Evolutionary conservation across 2,329 filamentous ascomycete species (phyloP), one percentile per base, ranked within the genome.

Genomic region (Dendryphion nanum): DNA sequence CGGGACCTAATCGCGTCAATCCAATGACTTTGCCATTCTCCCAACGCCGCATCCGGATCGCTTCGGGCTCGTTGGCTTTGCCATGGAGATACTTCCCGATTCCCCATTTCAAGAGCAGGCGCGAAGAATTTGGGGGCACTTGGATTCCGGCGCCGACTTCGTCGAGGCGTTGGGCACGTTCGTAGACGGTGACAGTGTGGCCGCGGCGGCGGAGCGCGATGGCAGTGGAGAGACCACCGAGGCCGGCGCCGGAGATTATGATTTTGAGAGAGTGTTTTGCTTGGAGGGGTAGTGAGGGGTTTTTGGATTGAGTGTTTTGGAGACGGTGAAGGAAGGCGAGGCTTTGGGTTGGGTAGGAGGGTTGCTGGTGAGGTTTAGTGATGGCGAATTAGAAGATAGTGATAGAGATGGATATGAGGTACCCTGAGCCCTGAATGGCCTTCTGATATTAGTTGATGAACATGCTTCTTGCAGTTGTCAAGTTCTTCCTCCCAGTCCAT

Each of bases 11-110:
- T 47, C 80, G 55, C 13, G 78, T 73, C 8, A 69, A 53, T 0
- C 73, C 73, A 0, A 79, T 57, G 0, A 72, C 28, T 29, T 58
- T 54, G 15, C 56, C 50, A 19, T 77, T 72, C 4, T 72, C 67
- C 51, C 76, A 82, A 6, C 77, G 63, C 30, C 71, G 70, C 6
- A 81, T 70, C 2, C 66, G 60, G 0, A 81, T 59, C 0, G 63
- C 63, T 2, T 63, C 66, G 0, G 78, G 77, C 33, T 64, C 61
- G 10, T 37, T 37, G 3, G 41, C 42, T 20, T 43, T 42, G 3
- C 26, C 31, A 15, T 38, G 4, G 4, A 55, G 37, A 31, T 45
- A 47, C 4, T 42, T 37, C 3, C 39, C 42, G 7, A 80, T 52
- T 2, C 68, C 67, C 65, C 74, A 78, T 44, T 66, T 57, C 17